Conservation (phyloP, 1,139 yeast species). For the Trichomonascaceae sp. region DNA sequence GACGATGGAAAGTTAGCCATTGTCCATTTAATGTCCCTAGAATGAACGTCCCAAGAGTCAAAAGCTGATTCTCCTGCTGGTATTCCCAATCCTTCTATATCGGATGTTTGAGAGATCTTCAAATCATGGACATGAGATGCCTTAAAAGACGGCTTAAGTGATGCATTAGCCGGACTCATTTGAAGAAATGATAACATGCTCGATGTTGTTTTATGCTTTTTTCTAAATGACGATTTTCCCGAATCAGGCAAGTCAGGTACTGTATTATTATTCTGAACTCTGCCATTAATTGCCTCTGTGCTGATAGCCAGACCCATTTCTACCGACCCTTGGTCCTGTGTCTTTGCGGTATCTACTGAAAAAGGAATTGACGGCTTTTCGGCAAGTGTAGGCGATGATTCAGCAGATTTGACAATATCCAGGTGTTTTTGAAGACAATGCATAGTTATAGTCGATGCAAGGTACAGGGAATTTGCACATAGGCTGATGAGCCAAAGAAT, state of each 20-base stretch:
- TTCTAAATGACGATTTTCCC: neutral
- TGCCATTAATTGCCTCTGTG: neutral
- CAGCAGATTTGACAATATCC: neutral
- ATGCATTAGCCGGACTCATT: slow-evolving; percentile 9
- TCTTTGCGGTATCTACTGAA: slow-evolving; percentile 3
- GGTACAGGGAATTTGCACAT: slow-evolving; percentile 9
- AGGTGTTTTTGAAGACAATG: neutral
- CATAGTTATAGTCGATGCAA: slow-evolving; percentile 13
- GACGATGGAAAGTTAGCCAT: slow-evolving; percentile 7
- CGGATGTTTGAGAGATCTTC: neutral
- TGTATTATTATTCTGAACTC: slow-evolving; percentile 2
- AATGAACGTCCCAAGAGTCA: slow-evolving; percentile 20
- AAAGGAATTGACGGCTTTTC: slow-evolving; percentile 7
- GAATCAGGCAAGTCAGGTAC: neutral
- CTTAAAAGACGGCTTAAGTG: slow-evolving; percentile 14
- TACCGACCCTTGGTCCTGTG: neutral
- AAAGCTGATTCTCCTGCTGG: slow-evolving; percentile 10
- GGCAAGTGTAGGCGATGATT: neutral
- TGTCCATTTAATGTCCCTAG: slow-evolving; percentile 16
- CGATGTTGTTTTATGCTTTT: slow-evolving; percentile 16
- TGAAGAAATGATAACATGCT: slow-evolving; percentile 16
- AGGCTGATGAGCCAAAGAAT: slow-evolving; percentile 15
- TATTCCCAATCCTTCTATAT: slow-evolving; percentile 2
- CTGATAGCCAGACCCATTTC: neutral
- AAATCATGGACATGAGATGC: slow-evolving; percentile 13